A percentile compares a stretch with the other conserved stretches of the same genome.
Evolutionary conservation across 129 eudicot genomes (phyloP).

Genomic region (Apium graveolens): DNA sequence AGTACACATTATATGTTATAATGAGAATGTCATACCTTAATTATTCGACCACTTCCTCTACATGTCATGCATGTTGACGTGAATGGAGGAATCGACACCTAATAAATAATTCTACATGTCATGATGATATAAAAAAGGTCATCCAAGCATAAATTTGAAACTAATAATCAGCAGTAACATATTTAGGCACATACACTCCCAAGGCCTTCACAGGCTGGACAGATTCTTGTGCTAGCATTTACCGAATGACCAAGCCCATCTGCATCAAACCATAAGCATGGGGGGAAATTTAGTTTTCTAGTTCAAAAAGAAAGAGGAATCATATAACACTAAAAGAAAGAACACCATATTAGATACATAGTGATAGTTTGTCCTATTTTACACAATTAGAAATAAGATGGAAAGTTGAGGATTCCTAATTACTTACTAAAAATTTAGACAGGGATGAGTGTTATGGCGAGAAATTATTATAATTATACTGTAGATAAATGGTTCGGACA

Average conservation of each 20-base stretch:
- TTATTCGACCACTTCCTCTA: slow-evolving; percentile 69
- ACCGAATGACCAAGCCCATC: slow-evolving; percentile 81
- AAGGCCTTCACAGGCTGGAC: slow-evolving; percentile 68
- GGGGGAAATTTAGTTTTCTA: neutral
- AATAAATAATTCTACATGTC: slow-evolving; percentile 15
- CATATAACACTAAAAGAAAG: neutral
- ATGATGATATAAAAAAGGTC: neutral
- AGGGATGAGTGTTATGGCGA: neutral
- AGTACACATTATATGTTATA: neutral
- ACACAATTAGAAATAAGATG: neutral
- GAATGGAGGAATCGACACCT: slow-evolving; percentile 90
- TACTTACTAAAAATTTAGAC: neutral
- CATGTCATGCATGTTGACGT: slow-evolving; percentile 66
- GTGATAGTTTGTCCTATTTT: neutral
- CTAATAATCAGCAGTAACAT: slow-evolving; percentile 1
- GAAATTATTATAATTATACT: neutral
- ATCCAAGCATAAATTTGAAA: neutral
- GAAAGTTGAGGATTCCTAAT: neutral
- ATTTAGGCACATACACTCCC: slow-evolving; percentile 54
- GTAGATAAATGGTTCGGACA: neutral
- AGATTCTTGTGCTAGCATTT: slow-evolving; percentile 52
- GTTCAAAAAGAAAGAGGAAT: neutral
- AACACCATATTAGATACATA: neutral
- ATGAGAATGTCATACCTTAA: slow-evolving; percentile 42
- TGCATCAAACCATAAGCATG: slow-evolving; percentile 21